phyloP scores from a whole-genome alignment of 2,329 filamentous ascomycete genomes.

The Verticillium dahliae region DNA sequence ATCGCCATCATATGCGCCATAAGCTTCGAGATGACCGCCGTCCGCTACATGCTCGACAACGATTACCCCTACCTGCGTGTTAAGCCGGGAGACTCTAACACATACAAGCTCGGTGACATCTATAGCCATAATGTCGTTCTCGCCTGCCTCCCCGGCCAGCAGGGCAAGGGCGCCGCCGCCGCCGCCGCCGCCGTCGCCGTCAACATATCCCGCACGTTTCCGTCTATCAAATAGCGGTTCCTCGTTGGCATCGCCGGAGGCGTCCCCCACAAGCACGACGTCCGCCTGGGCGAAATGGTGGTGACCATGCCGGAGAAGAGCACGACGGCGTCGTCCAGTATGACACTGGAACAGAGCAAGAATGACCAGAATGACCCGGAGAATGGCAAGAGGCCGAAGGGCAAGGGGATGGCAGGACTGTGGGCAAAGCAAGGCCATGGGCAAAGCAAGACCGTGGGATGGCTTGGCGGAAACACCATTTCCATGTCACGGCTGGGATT shows the following conservation, averaged over 20 bases:
- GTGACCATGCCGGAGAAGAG: constrained; percentile 6
- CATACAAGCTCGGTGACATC: constrained; percentile 17
- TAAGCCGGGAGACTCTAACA: constrained; percentile 5
- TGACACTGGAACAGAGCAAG: too few relatives aligned
- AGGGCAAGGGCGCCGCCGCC: neutral
- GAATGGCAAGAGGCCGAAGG: too few relatives aligned
- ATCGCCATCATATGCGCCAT: constrained; percentile 18
- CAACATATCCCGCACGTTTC: constrained; percentile 24
- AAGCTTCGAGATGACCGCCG: constrained; percentile 18
- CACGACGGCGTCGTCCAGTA: constrained; percentile 9
- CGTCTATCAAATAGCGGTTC: constrained; percentile 15
- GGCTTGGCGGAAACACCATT: too few relatives aligned
- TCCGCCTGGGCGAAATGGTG: constrained; percentile 18
- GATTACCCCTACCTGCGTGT: constrained; percentile 11
- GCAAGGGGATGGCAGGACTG: too few relatives aligned
- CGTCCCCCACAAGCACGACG: constrained; percentile 11
- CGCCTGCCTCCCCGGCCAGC: constrained; percentile 2
- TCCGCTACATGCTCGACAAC: constrained; percentile 19
- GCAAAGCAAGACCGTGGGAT: too few relatives aligned
- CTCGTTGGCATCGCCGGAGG: constrained; percentile 17
- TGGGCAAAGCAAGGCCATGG: too few relatives aligned
- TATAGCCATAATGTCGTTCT: constrained; percentile 18
- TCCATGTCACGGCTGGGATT: too few relatives aligned
- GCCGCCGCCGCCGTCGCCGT: constrained; percentile 23
- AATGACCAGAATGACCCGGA: too few relatives aligned